Evolutionary conservation across 139 green algal genomes (phyloP).

Genomic region (Haematococcus sp.): DNA sequence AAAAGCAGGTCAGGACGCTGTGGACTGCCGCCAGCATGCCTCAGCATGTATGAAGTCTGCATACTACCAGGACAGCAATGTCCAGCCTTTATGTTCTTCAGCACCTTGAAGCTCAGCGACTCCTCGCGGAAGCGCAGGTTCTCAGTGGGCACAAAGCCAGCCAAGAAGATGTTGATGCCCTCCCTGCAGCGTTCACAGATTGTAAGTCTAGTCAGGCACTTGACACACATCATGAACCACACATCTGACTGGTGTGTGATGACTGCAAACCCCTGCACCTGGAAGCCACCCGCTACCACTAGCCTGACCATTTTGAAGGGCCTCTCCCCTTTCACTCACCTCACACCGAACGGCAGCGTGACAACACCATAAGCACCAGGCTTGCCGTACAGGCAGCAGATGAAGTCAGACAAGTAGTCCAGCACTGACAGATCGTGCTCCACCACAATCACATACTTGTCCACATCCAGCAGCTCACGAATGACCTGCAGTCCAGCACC

Average conservation of each 20-base stretch:
- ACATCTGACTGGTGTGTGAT: too few species aligned
- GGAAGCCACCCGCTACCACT: too few species aligned
- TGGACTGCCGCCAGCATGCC: background rate
- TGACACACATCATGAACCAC: too few species aligned
- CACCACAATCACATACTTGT: conserved; percentile 96
- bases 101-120: conserved; percentile 94
- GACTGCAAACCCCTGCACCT: too few species aligned
- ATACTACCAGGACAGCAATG: too few species aligned
- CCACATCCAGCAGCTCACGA: conserved; percentile 66
- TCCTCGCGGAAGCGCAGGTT: conserved; percentile 98
- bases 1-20: background rate
- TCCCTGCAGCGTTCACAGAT: conserved; percentile 35
- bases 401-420: conserved; percentile 99
- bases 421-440: conserved; percentile 97
- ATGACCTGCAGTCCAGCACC: conserved; percentile 74
- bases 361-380: conserved; percentile 98
- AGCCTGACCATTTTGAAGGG: too few species aligned
- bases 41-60: background rate
- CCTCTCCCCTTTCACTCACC: too few species aligned
- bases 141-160: conserved; percentile 97
- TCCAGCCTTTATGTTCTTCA: too few species aligned
- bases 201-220: too few species aligned
- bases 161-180: conserved; percentile 72
- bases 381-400: conserved; percentile 99
- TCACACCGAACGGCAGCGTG: conserved; percentile 92